Evolutionary conservation across 1,284 basidiomycete genomes (phyloP).

Genomic region (Leccinum griseonigrum): DNA sequence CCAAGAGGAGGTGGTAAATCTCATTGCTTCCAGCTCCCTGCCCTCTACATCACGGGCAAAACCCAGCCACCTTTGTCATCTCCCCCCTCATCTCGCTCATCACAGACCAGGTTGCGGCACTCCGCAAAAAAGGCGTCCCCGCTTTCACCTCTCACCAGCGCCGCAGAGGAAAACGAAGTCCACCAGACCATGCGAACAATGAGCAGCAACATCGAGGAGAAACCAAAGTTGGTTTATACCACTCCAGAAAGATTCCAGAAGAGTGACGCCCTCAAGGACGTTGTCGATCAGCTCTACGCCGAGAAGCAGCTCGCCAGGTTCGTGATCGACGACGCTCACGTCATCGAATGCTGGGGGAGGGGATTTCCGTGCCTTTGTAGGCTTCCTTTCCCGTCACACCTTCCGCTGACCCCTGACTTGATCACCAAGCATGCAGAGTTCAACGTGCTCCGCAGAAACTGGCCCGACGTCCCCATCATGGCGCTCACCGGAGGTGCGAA

Average conservation of each 20-base stretch:
- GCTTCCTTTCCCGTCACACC: constrained; percentile 23
- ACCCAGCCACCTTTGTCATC: constrained; percentile 87
- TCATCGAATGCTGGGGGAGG: constrained; percentile 84
- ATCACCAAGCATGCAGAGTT: constrained; percentile 63
- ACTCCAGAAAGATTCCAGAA: constrained; percentile 88
- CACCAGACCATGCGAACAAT: constrained; percentile 41
- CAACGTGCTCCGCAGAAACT: constrained; percentile 67
- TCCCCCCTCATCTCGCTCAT: constrained; percentile 91
- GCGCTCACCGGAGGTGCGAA: constrained; percentile 96
- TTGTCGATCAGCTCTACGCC: constrained; percentile 59
- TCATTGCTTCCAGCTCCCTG: constrained; percentile 56
- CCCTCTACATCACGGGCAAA: constrained; percentile 71
- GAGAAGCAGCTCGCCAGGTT: constrained; percentile 76
- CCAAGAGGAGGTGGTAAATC: constrained; percentile 97
- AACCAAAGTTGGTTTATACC: constrained; percentile 79
- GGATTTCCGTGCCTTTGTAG: constrained; percentile 74
- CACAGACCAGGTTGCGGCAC: constrained; percentile 77
- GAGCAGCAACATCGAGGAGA: constrained; percentile 38
- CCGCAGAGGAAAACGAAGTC: constrained; percentile 54
- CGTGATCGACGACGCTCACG: constrained; percentile 96
- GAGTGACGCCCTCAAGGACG: constrained; percentile 53
- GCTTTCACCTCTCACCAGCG: constrained; percentile 52
- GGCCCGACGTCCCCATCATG: constrained; percentile 86
- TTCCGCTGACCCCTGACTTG: constrained; percentile 7
- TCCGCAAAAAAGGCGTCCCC: constrained; percentile 65